Conservation (phyloP, 768 basidiomycete genomes). For the Scleroderma citrinum region DNA sequence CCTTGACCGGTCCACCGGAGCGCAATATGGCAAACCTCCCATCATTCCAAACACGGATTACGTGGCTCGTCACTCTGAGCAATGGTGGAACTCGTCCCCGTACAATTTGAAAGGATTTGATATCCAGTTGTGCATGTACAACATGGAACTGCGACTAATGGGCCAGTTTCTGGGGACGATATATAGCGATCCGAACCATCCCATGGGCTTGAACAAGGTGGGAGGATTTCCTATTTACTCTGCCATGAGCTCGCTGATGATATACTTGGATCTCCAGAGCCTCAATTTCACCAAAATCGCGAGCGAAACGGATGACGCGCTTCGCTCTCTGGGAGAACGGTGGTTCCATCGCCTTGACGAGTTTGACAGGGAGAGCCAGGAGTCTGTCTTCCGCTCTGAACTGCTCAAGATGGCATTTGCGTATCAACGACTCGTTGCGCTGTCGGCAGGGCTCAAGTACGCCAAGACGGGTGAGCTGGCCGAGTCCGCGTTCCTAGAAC, state of each 20-base stretch:
- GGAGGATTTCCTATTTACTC: not conserved
- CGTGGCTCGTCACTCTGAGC: constrained; percentile 60
- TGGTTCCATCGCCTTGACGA: constrained; percentile 52
- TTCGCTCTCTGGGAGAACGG: constrained; percentile 46
- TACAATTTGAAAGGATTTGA: constrained; percentile 72
- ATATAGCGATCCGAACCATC: constrained; percentile 67
- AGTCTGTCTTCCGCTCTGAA: constrained; percentile 55
- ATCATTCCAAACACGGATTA: constrained; percentile 76
- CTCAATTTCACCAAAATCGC: constrained; percentile 62
- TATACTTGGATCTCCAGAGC: constrained; percentile 33
- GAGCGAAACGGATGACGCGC: constrained; percentile 60
- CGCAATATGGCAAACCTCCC: constrained; percentile 83
- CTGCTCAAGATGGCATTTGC: constrained; percentile 58
- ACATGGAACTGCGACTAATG: constrained; percentile 63
- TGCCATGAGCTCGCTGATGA: not conserved
- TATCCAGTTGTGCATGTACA: constrained; percentile 76
- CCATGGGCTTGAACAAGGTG: constrained; percentile 73
- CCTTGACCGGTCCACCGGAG: constrained; percentile 82
- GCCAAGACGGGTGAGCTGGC: constrained; percentile 50
- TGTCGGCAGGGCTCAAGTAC: constrained; percentile 76
- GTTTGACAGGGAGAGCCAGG: constrained; percentile 49
- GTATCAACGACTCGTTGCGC: constrained; percentile 61
- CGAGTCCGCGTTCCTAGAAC: constrained; percentile 59
- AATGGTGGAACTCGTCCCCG: constrained; percentile 65
- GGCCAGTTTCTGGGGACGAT: constrained; percentile 55